Evolutionary conservation across 768 basidiomycete genomes (phyloP).

Genomic region (Auricularia sp.): DNA sequence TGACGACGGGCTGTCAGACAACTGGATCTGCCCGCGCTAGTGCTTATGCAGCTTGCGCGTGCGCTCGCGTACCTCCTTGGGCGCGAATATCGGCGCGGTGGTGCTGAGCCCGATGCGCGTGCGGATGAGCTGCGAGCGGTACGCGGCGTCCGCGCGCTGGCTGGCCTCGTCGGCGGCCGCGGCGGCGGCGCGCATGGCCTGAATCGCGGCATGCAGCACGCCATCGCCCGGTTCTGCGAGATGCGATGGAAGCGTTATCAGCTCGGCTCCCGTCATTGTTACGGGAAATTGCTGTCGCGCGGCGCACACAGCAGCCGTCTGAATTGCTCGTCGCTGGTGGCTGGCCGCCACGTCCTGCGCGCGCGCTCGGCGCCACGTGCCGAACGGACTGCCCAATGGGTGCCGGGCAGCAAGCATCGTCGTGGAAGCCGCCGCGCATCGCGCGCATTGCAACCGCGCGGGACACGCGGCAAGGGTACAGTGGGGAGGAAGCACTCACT

Average conservation of each 20-base stretch:
- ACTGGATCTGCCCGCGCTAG: not conserved
- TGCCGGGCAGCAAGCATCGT: no score
- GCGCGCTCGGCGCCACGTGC: no score
- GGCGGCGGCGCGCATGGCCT: constrained; percentile 69
- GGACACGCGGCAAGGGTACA: not conserved
- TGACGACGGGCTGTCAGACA: constrained; percentile 6
- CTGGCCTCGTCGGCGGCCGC: constrained; percentile 75
- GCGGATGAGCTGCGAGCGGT: constrained; percentile 58
- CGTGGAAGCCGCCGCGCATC: not conserved
- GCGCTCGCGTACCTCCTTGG: not conserved
- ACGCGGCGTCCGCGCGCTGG: constrained; percentile 48
- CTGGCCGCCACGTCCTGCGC: no score
- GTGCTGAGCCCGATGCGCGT: constrained; percentile 42
- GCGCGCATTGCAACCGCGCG: not conserved
- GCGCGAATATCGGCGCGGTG: not conserved
- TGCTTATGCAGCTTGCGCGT: not conserved
- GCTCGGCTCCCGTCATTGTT: not conserved
- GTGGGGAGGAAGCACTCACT: not conserved
- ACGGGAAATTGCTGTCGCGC: not conserved
- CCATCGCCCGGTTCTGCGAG: not conserved
- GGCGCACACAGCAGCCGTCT: no score
- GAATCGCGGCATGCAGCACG: constrained; percentile 23
- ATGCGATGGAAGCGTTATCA: no score
- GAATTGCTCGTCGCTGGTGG: no score
- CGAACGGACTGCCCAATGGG: no score